A percentile compares a stretch with the other conserved stretches of the same genome.
phyloP scores from a whole-genome alignment of 23 red algal genomes.

The Cyanidium caldarium region DNA sequence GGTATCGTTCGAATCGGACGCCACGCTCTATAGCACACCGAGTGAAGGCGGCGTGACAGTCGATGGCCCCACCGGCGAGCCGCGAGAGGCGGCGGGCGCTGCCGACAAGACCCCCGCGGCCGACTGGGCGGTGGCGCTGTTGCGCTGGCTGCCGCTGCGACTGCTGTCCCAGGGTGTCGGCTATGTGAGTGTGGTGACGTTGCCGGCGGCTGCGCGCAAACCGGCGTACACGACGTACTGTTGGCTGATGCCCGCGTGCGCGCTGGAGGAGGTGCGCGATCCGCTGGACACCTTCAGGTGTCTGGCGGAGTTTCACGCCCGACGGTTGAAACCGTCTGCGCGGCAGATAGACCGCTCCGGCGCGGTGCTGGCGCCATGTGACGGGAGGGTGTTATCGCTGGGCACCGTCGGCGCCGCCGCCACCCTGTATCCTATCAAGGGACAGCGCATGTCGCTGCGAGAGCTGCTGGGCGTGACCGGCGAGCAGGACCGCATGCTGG shows the following conservation, averaged over 20 bases:
- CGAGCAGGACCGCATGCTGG: neutral
- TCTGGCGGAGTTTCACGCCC: neutral
- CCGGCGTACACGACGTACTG: neutral
- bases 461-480: neutral
- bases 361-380: neutral
- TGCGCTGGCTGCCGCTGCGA: neutral
- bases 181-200: neutral
- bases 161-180: neutral
- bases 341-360: neutral
- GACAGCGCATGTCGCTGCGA: neutral
- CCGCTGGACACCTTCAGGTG: neutral
- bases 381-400: neutral
- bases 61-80: too few relatives aligned
- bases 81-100: too few relatives aligned
- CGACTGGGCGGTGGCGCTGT: neutral
- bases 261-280: neutral
- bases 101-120: too few relatives aligned
- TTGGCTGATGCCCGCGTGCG: neutral
- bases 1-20: too few relatives aligned
- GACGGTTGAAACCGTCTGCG: neutral
- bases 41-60: too few relatives aligned
- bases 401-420: neutral
- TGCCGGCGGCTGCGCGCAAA: neutral
- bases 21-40: too few relatives aligned
- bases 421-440: neutral